phyloP scores from a whole-genome alignment of 352 stramenopile genomes.

The Pythium vanterpoolii region DNA sequence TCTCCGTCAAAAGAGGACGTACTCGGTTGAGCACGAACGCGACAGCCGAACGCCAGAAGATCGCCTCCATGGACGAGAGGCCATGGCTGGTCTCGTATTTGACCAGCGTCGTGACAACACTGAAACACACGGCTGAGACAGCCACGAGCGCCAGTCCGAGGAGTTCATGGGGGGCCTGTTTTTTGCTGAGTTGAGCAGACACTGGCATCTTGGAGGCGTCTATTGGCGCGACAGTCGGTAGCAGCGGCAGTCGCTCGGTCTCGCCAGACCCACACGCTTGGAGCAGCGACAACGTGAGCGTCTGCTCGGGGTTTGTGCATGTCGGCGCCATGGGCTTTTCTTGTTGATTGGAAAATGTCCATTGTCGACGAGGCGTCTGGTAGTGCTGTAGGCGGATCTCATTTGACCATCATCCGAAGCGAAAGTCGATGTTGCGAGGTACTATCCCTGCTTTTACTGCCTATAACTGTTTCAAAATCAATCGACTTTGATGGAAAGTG shows the following conservation, averaged over 20 bases:
- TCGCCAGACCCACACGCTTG: background rate
- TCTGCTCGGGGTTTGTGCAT: background rate
- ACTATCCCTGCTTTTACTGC: background rate
- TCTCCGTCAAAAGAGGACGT: background rate
- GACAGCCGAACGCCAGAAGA: conserved; percentile 52
- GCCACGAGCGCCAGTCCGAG: conserved; percentile 41
- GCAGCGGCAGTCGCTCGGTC: conserved; percentile 4
- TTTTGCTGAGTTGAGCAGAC: background rate
- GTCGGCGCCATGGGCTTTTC: conserved; percentile 2
- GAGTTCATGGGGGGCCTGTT: conserved; percentile 5
- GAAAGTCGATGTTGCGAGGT: background rate
- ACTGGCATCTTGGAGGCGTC: background rate
- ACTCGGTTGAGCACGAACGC: conserved; percentile 46
- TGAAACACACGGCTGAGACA: conserved; percentile 50
- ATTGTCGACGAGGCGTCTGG: background rate
- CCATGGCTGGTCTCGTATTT: conserved; percentile 51
- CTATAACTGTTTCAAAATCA: background rate
- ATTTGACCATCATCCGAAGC: background rate
- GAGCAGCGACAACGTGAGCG: background rate
- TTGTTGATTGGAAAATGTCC: background rate
- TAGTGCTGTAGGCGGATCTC: background rate
- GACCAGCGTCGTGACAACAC: conserved; percentile 47
- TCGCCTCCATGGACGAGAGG: conserved; percentile 42
- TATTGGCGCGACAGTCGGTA: conserved; percentile 3
- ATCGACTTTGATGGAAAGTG: background rate